Base-by-base conservation (phyloP, 1,284 basidiomycete genomes). In the Marasmius sp. region DNA sequence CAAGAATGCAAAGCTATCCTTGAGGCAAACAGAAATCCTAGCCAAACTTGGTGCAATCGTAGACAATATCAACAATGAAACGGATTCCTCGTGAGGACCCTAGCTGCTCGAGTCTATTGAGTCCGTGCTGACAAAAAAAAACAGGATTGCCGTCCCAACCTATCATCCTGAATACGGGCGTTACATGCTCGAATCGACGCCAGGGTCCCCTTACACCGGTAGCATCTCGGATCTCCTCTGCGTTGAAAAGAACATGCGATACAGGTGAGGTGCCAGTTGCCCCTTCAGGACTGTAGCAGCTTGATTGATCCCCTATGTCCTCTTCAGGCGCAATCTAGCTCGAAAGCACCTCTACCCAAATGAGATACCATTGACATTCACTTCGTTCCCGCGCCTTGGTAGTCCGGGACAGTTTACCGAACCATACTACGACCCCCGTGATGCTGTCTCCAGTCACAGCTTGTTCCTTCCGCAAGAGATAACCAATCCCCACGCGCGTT, bases 141-240 rank as follows among this genome's bases (percentile, higher is more conserved):
- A 53, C 69, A 95, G 92, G 53, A 79, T 86, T 39, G 82, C 87
- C 20, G 85, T 95, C 33, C 95, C 96, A 3, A 93, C 91, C n/a
- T 99, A 97, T 73, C 97, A 99, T 73, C 97, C 97, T 14, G 97
- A 99, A 76, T 99, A 97, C 78, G 97, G 97, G 55, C 87, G 96
- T 47, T 99, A 94, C 81, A 99, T 99, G 97, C 84, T 99, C 61
- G 97, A 99, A 76, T 95, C 94, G 7, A 99, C 97, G 0, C 97
- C 97, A 0, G 97, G 97, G 2, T 85, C 86, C 48, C 97, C 97
- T 1, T 99, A 98, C 77, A 92, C 93, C 6, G 94, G 93, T 16
- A 90, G 85, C 27, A 86, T 97, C 41, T 82, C 83, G 55, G 94
- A 97, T 74, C 83, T 99, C 14, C 81, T 97, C 53, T 86, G 88